Base-by-base conservation (phyloP, 768 basidiomycete species). In the Suillus spraguei region DNA sequence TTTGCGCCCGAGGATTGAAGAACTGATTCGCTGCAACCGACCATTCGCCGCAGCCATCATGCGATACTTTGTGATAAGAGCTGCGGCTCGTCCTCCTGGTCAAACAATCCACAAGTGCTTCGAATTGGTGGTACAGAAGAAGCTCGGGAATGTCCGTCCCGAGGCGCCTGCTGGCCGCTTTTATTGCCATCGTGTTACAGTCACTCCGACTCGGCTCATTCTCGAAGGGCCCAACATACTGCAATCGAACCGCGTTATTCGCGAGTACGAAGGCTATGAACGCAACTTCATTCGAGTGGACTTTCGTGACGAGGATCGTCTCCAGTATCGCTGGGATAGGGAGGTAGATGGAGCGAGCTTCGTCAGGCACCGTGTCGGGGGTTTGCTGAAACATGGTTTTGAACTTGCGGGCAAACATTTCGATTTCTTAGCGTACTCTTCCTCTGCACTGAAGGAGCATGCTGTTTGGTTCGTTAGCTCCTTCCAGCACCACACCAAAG, bases 361-460 rank as follows among this genome's bases (percentile, higher is more conserved):
- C 71, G 78, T 93, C 2, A 74, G 79, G 22, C 77, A 84, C 46
- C 83, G 87, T 13, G 89, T 91, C 14, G 87, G 87, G 2, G 76
- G 72, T 4, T 78, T 81, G 17, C 73, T 94, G 46, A 86, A 87
- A 68, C 42, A 76, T 1, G 94, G 94, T 0, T 87, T 95, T 60
- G 71, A 80, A 36, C 80, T 95, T 33, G 93, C 85, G 9, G 91
- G 91, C 1, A 83, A 88, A 44, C 69, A 75, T 7, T 95, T 92
- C 64, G 85, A 94, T 64, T 94, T 95, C 70, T 78, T 95, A 36
- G 94, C 88, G 0, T 95, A 94, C 69, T 95, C 93, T 0, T 82
- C 77, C 50, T 94, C 93, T 2, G 86, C 93, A 5, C 76, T 95
- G 20, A 85, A 87, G 32, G 85, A 90, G 63, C 93, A 95, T 69